These are phyloP conservation scores for Penicillium sp. DNA, from an alignment of 2,329 filamentous ascomycete species.

Conservation along the genomic window DNA sequence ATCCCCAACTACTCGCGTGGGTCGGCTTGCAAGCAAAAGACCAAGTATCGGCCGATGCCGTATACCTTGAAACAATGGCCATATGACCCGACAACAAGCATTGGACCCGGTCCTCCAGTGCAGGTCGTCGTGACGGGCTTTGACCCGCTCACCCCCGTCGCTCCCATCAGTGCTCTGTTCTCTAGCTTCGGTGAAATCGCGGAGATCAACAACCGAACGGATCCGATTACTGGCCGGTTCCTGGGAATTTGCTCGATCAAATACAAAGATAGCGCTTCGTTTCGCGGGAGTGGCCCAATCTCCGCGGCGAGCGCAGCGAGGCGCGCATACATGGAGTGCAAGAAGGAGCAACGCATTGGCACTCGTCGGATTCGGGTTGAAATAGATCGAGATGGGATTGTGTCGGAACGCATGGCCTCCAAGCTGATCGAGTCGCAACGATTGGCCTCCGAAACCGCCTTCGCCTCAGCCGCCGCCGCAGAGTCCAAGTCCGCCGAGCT, in stretches of 20 bases:
- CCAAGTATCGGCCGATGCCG: conserved; percentile 73
- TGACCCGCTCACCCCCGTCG: conserved; percentile 82
- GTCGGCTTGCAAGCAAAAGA: conserved; percentile 69
- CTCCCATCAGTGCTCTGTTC: conserved; percentile 47
- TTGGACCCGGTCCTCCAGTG: conserved; percentile 86
- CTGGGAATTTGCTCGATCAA: conserved; percentile 91
- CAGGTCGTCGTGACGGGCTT: conserved; percentile 96
- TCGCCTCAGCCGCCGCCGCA: conserved; percentile 26
- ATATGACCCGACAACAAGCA: conserved; percentile 81
- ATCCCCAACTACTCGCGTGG: conserved; percentile 67
- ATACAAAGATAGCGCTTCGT: conserved; percentile 74
- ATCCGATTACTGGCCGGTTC: conserved; percentile 92
- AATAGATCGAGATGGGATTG: conserved; percentile 85
- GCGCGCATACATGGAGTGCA: conserved; percentile 73
- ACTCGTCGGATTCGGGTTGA: conserved; percentile 78
- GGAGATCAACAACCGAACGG: conserved; percentile 90
- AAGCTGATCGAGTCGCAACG: conserved; percentile 72
- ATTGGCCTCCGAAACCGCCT: conserved; percentile 52
- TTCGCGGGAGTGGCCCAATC: conserved; percentile 59
- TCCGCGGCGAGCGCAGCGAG: conserved; percentile 81
- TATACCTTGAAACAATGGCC: conserved; percentile 82
- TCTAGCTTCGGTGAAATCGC: conserved; percentile 71
- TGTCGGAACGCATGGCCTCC: conserved; percentile 79
- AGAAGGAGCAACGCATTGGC: conserved; percentile 81
- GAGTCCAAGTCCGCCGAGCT: conserved; percentile 43